Evolutionary conservation across 306 rosid genomes (phyloP).

Genomic region (Begonia fuchsioides): DNA sequence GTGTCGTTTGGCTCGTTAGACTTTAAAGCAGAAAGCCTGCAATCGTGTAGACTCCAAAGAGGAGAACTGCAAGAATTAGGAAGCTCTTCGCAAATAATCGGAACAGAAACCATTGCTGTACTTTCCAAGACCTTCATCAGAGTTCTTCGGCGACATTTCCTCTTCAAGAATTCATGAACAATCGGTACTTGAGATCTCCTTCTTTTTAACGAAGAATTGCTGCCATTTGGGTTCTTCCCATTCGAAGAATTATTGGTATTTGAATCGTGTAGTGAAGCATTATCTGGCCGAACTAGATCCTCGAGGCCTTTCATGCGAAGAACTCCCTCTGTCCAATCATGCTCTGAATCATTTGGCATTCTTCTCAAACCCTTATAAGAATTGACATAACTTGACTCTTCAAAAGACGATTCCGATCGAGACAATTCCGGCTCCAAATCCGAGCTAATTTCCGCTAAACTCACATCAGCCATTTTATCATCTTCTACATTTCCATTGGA

Average conservation of each 20-base stretch:
- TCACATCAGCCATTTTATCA: conserved; percentile 48
- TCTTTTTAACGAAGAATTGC: conserved; percentile 46
- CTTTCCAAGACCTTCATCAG: conserved; percentile 91
- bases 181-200: conserved; percentile 71
- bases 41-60: conserved; percentile 18
- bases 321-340: conserved; percentile 89
- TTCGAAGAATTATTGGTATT: conserved; percentile 32
- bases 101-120: conserved; percentile 77
- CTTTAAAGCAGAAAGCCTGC: conserved; percentile 35
- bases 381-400: conserved; percentile 65
- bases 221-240: conserved; percentile 52
- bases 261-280: conserved; percentile 39
- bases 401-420: conserved; percentile 78
- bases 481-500: conserved; percentile 31
- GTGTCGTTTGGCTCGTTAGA: conserved; percentile 44
- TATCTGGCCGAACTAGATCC: conserved; percentile 53
- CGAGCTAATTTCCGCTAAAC: conserved; percentile 51
- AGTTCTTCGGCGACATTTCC: conserved; percentile 60
- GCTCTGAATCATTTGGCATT: conserved; percentile 98
- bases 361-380: conserved; percentile 73
- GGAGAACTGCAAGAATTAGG: conserved; percentile 48
- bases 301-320: conserved; percentile 96
- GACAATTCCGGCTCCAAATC: conserved; percentile 69
- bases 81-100: conserved; percentile 53
- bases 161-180: conserved; percentile 55